Evolutionary conservation across 768 basidiomycete species (phyloP).

Genomic region (Agrocybe praecox): DNA sequence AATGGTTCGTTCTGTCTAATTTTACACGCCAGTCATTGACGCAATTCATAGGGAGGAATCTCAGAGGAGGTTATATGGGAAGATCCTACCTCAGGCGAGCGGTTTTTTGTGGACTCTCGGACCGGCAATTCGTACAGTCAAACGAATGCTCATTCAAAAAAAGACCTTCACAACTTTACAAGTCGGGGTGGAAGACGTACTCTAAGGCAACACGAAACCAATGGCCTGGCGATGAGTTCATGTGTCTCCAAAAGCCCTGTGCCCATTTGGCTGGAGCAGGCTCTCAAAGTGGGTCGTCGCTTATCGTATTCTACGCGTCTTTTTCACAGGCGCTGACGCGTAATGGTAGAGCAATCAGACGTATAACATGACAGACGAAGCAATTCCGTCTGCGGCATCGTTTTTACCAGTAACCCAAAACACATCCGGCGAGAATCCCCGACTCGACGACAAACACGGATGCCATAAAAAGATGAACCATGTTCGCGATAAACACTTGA

Average conservation of each 20-base stretch:
- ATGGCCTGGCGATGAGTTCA: conserved; percentile 12
- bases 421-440: conserved; percentile 3
- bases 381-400: conserved; percentile 39
- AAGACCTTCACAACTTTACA: background rate
- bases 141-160: conserved; percentile 11
- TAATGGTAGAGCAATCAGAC: conserved; percentile 52
- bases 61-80: conserved; percentile 52
- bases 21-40: conserved; percentile 5
- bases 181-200: conserved; percentile 24
- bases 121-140: conserved; percentile 68
- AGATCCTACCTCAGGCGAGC: conserved; percentile 62
- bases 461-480: conserved; percentile 10
- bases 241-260: conserved; percentile 23
- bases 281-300: conserved; percentile 47
- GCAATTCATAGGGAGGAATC: conserved; percentile 21
- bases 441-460: conserved; percentile 11
- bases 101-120: conserved; percentile 62
- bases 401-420: conserved; percentile 19
- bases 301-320: background rate
- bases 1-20: conserved; percentile 19
- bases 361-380: conserved; percentile 51
- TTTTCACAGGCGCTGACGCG: conserved; percentile 12
- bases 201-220: conserved; percentile 24
- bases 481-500: conserved; percentile 8
- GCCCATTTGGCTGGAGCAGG: conserved; percentile 68